A percentile compares a stretch with the other conserved stretches of the same genome.
These are phyloP conservation scores for Apostasia shenzhenica DNA, from an alignment of 106 monocot genomes.

Conservation along the genomic window DNA sequence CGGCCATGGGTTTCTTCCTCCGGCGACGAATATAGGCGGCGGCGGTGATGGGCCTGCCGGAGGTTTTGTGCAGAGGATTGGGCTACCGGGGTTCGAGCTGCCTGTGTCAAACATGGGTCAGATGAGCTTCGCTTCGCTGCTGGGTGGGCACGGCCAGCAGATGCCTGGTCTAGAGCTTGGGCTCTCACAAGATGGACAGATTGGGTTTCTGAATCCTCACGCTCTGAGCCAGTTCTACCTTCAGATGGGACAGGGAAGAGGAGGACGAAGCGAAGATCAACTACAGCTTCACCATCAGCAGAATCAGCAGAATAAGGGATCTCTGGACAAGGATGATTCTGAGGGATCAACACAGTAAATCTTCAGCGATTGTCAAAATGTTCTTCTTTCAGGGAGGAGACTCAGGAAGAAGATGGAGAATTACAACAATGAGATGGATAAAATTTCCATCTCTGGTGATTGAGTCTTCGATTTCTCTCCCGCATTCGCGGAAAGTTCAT, in stretches of 20 bases:
- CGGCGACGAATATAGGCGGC: too few species aligned
- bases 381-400: background rate
- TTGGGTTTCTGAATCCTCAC: constrained; percentile 15
- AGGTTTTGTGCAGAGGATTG: background rate
- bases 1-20: background rate
- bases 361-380: too few species aligned
- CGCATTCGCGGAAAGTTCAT: too few species aligned
- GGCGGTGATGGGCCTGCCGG: too few species aligned
- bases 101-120: constrained; percentile 1
- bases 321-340: constrained; percentile 13
- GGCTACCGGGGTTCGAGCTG: constrained; percentile 7
- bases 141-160: constrained; percentile 12
- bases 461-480: too few species aligned
- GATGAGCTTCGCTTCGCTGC: constrained; percentile 25
- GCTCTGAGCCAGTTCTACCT: constrained; percentile 24
- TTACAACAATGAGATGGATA: background rate
- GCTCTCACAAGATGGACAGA: constrained; percentile 25
- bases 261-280: constrained; percentile 7
- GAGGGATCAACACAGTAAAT: constrained; percentile 6
- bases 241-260: constrained; percentile 13
- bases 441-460: too few species aligned
- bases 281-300: constrained; percentile 2
- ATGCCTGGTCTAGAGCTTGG: constrained; percentile 32
- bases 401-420: background rate
- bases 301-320: background rate